phyloP scores from a whole-genome alignment of 352 stramenopile species.

The Pythium biforme region DNA sequence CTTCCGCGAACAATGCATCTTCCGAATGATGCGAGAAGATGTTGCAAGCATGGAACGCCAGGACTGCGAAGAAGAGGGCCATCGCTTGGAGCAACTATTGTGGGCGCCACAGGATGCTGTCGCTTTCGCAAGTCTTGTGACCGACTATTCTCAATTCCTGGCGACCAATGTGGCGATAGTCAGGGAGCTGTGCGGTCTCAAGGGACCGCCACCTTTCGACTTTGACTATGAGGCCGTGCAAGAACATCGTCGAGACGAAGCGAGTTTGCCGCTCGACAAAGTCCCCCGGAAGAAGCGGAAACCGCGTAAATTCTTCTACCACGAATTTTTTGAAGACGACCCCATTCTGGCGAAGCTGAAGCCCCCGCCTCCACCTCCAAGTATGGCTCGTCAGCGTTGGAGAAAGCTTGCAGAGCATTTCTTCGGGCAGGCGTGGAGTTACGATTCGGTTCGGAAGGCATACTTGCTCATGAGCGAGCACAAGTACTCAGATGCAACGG shows the following conservation, averaged over 20 bases:
- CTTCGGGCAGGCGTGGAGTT: slow-evolving; percentile 33
- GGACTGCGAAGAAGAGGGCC: slow-evolving; percentile 51
- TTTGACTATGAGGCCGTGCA: slow-evolving; percentile 55
- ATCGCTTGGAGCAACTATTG: slow-evolving; percentile 44
- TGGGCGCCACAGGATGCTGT: slow-evolving; percentile 40
- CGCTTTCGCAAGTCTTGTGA: slow-evolving; percentile 33
- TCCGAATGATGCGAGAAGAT: slow-evolving; percentile 67
- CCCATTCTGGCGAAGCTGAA: slow-evolving; percentile 35
- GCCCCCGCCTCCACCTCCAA: slow-evolving; percentile 13
- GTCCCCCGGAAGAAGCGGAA: slow-evolving; percentile 46
- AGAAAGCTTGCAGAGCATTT: slow-evolving; percentile 44
- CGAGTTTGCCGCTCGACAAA: slow-evolving; percentile 31
- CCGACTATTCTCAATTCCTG: slow-evolving; percentile 35
- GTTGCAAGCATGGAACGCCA: slow-evolving; percentile 43
- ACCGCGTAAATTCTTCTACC: slow-evolving; percentile 61
- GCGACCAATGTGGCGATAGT: slow-evolving; percentile 46
- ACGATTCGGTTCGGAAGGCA: slow-evolving; percentile 38
- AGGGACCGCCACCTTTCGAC: slow-evolving; percentile 36
- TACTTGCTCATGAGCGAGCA: slow-evolving; percentile 43
- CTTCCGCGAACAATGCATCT: slow-evolving; percentile 32
- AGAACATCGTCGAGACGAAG: slow-evolving; percentile 32
- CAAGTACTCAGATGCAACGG: slow-evolving; percentile 38
- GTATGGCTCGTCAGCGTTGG: slow-evolving; percentile 44
- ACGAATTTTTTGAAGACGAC: slow-evolving; percentile 71
- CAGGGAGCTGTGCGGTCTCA: slow-evolving; percentile 29